phyloP scores from a whole-genome alignment of 2,329 filamentous ascomycete genomes.

The Colletotrichum kahawae region DNA sequence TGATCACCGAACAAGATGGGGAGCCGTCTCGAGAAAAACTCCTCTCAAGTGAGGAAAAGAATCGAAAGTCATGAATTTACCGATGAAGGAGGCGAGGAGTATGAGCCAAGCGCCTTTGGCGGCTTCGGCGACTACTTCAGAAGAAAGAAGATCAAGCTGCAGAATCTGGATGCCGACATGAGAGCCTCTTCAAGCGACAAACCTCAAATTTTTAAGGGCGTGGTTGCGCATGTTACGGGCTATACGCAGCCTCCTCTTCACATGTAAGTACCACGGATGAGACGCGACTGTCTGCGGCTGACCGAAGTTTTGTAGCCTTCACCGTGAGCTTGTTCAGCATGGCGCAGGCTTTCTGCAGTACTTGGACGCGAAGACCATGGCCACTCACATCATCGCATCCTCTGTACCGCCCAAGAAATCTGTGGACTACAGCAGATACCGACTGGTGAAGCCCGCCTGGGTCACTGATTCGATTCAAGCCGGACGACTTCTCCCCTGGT shows the following conservation, averaged over 20 bases:
- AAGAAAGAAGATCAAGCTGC: constrained; percentile 95
- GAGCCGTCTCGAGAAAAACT: constrained; percentile 66
- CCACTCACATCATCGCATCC: constrained; percentile 94
- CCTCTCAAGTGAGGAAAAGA: constrained; percentile 64
- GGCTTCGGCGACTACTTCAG: constrained; percentile 92
- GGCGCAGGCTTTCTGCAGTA: constrained; percentile 97
- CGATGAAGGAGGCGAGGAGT: constrained; percentile 85
- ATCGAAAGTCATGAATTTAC: constrained; percentile 74
- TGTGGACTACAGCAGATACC: constrained; percentile 84
- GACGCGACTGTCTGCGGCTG: background rate
- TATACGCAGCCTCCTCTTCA: constrained; percentile 95
- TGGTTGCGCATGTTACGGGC: constrained; percentile 91
- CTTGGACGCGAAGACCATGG: constrained; percentile 90
- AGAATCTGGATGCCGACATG: constrained; percentile 88
- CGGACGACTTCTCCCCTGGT: constrained; percentile 84
- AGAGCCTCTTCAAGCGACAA: constrained; percentile 72
- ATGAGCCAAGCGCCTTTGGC: constrained; percentile 83
- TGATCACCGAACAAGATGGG: constrained; percentile 51
- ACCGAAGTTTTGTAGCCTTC: constrained; percentile 56
- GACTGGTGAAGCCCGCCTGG: constrained; percentile 95
- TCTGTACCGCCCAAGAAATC: constrained; percentile 91
- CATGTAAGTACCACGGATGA: constrained; percentile 51
- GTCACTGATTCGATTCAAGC: constrained; percentile 87
- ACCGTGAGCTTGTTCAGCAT: constrained; percentile 85
- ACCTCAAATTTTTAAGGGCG: constrained; percentile 85